Conservation (phyloP, 345 rosid species). For the Leavenworthia alabamica region DNA sequence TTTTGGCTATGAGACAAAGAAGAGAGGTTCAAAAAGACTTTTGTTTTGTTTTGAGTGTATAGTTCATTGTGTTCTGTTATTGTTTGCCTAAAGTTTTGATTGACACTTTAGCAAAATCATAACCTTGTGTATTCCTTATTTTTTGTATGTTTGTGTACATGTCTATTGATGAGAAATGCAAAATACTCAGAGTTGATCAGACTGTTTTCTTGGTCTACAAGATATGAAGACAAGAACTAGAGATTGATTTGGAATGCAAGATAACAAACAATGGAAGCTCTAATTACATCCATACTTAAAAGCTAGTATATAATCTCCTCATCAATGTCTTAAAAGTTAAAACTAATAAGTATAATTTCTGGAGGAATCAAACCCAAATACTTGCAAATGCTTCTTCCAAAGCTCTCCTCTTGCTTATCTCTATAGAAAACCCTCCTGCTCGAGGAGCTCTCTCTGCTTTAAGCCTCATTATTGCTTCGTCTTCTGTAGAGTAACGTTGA, state of each 20-base stretch:
- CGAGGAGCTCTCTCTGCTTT: slow-evolving; percentile 66
- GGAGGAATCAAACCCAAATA: slow-evolving; percentile 63
- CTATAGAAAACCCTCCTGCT: slow-evolving; percentile 91
- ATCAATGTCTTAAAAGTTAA: too few relatives aligned
- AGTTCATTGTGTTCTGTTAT: slow-evolving; percentile 1
- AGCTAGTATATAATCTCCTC: too few relatives aligned
- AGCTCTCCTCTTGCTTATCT: slow-evolving; percentile 78
- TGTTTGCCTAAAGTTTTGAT: slow-evolving; percentile 13
- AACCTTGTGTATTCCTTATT: background rate
- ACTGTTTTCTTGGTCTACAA: slow-evolving; percentile 10
- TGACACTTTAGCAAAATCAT: background rate
- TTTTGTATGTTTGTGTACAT: background rate
- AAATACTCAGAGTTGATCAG: background rate
- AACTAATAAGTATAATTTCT: too few relatives aligned
- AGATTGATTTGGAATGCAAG: background rate
- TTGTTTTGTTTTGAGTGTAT: background rate
- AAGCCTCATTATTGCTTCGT: slow-evolving; percentile 67
- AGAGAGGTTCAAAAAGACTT: background rate
- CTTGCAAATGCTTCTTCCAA: slow-evolving; percentile 88
- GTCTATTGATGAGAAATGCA: background rate
- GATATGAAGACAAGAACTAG: background rate
- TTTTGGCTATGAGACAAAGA: slow-evolving; percentile 55
- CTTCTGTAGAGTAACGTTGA: slow-evolving; percentile 51
- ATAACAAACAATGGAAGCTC: too few relatives aligned
- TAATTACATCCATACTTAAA: too few relatives aligned